These are phyloP conservation scores for Trypanosoma conorhini DNA, from an alignment of 208 protist genomes.

Conservation along the genomic window DNA sequence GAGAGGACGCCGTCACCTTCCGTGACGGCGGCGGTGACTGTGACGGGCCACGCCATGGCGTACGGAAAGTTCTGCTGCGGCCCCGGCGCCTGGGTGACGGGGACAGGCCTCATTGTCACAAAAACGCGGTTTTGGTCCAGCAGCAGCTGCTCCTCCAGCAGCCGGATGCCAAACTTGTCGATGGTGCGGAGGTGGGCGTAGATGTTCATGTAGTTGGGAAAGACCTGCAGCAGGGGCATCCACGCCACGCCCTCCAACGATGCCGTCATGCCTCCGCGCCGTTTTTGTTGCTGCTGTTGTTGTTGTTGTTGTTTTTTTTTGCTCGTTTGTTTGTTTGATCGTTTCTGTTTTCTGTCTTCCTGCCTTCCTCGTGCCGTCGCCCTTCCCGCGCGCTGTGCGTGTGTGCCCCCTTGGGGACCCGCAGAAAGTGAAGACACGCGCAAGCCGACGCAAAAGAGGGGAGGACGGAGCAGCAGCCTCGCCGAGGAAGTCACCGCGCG, in stretches of 20 bases:
- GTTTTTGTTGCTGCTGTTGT: not conserved
- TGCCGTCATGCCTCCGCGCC: not conserved
- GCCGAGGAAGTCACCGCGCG: too few species aligned
- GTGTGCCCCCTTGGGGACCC: too few species aligned
- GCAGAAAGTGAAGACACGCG: not conserved
- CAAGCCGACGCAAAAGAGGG: not conserved
- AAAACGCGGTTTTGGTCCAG: not conserved
- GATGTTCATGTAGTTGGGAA: not conserved
- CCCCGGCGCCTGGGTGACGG: not conserved
- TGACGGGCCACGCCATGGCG: constrained; percentile 14
- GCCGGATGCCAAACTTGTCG: not conserved
- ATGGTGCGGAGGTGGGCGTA: not conserved
- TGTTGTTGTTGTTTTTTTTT: not conserved
- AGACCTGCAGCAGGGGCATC: constrained; percentile 2
- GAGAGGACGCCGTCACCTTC: not conserved
- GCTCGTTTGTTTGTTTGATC: not conserved
- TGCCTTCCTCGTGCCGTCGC: not conserved
- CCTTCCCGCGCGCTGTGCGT: not conserved
- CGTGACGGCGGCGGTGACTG: not conserved
- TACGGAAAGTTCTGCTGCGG: not conserved
- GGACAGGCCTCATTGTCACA: not conserved
- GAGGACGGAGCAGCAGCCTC: not conserved
- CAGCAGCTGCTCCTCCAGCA: not conserved
- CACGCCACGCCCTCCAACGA: not conserved
- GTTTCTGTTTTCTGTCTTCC: not conserved